Evolutionary conservation across 371 early-diverging fungal genomes (phyloP), one percentile per base, ranked within the genome.

Genomic region (Syncephalis plumigaleata): DNA sequence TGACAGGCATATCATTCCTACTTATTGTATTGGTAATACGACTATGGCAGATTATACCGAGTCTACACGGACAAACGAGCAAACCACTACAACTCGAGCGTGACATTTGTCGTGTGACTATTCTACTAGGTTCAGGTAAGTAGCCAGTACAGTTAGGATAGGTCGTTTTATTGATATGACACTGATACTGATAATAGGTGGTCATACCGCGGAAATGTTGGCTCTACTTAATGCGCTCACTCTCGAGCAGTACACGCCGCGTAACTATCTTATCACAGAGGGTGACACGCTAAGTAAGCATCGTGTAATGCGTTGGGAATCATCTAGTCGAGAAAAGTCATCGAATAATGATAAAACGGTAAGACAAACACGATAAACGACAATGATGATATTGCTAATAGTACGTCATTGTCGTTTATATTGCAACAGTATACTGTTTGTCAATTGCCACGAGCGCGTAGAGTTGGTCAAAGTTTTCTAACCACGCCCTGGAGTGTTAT

Each of bases 171-270:
- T 25, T 27, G 9, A 13, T 16, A 5, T 9, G 21, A 7, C 1
- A 37, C 38, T 23, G 18, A 44, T 24, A 36, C 22, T 2, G 1
- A 39, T 22, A 16, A 22, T 44, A 71, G 77, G 79, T 23, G 85
- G 85, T 16, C 85, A 84, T 48, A 83, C 85, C 0, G 68, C 71
- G 2, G 90, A 90, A 55, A 85, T 90, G 84, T 49, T 83, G 9
- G 70, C 69, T 26, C 58, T 87, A n/a, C 23, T 79, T 0, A 46
- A 63, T 8, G 58, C 59, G 0, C 43, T 87, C 1, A 65, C 74
- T 22, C 26, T 43, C 2, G 27, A 59, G 1, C 52, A 55, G 22
- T 84, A 81, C 48, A 26, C 45, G 1, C 81, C 77, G 9, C 68
- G 86, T 11, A 47, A 55, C 17, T 86, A 84, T 55, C 47, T 82